These are phyloP conservation scores for Allium fistulosum DNA, from an alignment of 106 monocot species.

Conservation along the genomic window DNA sequence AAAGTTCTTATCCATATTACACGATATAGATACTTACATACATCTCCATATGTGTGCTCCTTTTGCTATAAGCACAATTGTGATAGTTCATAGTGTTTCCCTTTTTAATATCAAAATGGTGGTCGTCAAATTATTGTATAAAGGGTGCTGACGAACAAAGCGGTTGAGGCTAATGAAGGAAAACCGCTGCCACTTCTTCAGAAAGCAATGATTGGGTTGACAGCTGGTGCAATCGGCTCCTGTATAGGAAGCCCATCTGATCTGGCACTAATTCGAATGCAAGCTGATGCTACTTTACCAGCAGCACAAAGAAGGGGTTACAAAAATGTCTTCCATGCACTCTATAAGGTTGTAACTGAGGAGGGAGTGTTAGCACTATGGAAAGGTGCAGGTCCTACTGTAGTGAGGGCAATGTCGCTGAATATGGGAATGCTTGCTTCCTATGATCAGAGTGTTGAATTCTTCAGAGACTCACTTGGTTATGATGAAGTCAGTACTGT, in stretches of 20 bases:
- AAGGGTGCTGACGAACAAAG: constrained; percentile 83
- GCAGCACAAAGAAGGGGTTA: constrained; percentile 66
- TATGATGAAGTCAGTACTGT: constrained; percentile 67
- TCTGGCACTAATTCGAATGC: constrained; percentile 89
- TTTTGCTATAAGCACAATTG: too few species aligned
- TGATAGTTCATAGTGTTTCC: too few species aligned
- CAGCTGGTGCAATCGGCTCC: constrained; percentile 88
- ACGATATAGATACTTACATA: too few species aligned
- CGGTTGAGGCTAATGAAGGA: constrained; percentile 78
- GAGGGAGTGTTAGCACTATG: constrained; percentile 81
- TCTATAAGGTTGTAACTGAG: constrained; percentile 59
- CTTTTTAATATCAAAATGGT: too few species aligned
- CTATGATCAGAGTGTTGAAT: constrained; percentile 85
- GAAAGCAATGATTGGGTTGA: constrained; percentile 77
- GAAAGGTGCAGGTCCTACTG: constrained; percentile 89
- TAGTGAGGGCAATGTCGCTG: constrained; percentile 78
- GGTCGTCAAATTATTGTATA: not conserved
- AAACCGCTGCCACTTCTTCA: constrained; percentile 75
- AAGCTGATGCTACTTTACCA: constrained; percentile 87
- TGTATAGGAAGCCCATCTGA: constrained; percentile 81
- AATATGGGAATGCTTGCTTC: constrained; percentile 99
- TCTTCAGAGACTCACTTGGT: constrained; percentile 77
- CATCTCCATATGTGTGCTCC: too few species aligned
- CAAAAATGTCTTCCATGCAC: constrained; percentile 75
- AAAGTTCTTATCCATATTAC: too few species aligned